A percentile compares a stretch with the other conserved stretches of the same genome.
Evolutionary conservation across 164 flowering plant genomes (phyloP).

Genomic region (Aristolochia fimbriata): DNA sequence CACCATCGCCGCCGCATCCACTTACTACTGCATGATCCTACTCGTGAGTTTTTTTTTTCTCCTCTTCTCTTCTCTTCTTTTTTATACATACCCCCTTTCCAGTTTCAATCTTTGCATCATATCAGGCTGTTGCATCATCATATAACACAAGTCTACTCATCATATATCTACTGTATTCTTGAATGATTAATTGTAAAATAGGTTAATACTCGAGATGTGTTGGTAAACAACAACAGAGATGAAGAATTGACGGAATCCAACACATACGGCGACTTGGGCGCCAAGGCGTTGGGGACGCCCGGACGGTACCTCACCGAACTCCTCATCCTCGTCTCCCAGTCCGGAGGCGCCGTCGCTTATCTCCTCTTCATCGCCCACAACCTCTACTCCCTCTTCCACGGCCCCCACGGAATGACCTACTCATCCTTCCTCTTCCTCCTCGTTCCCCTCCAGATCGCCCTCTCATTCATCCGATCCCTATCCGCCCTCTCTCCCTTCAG

Average conservation of each 20-base stretch:
- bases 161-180: not conserved
- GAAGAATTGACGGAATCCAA: conserved; percentile 2
- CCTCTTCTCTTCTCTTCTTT: no score
- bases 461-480: conserved; percentile 21
- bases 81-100: no score
- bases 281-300: conserved; percentile 14
- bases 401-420: not conserved
- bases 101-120: no score
- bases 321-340: conserved; percentile 16
- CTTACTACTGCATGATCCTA: conserved; percentile 20
- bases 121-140: no score
- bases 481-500: conserved; percentile 20
- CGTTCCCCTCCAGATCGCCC: conserved; percentile 16
- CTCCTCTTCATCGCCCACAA: conserved; percentile 21
- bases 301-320: conserved; percentile 17
- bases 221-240: not conserved
- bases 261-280: conserved; percentile 20
- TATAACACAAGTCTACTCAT: no score
- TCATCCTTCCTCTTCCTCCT: conserved; percentile 16
- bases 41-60: conserved; percentile 15
- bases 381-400: conserved; percentile 14
- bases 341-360: conserved; percentile 22
- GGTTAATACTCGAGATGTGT: conserved; percentile 15
- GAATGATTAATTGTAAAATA: not conserved
- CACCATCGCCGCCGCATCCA: conserved; percentile 13